A percentile compares a stretch with the other conserved stretches of the same genome.
phyloP scores from a whole-genome alignment of 2,329 filamentous ascomycete genomes.

The Alternaria brassicicola region DNA sequence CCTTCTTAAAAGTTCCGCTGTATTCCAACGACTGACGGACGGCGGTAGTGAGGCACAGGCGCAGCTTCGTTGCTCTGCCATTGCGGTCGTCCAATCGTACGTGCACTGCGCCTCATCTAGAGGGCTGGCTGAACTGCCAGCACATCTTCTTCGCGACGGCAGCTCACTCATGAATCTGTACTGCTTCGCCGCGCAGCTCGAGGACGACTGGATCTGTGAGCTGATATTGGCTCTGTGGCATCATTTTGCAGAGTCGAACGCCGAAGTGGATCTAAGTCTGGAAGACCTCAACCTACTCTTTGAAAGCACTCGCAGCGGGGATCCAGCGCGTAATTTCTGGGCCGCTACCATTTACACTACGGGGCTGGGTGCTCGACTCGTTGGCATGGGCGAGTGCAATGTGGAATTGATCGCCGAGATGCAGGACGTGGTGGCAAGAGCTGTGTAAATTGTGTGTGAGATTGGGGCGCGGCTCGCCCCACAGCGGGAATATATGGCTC shows the following conservation, averaged over 20 bases:
- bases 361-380: neutral
- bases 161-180: constrained; percentile 5
- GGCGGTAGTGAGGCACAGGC: neutral
- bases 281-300: constrained; percentile 9
- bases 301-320: neutral
- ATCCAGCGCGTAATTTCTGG: constrained; percentile 5
- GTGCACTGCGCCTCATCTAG: neutral
- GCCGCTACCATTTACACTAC: neutral
- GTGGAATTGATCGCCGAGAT: neutral
- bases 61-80: neutral
- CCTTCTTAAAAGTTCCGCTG: neutral
- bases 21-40: neutral
- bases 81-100: neutral
- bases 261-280: neutral
- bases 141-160: neutral
- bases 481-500: neutral
- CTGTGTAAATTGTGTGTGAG: neutral
- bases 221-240: constrained; percentile 2
- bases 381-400: neutral
- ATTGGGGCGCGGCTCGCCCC: neutral
- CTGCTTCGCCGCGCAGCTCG: constrained; percentile 4
- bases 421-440: neutral
- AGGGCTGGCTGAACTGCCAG: neutral
- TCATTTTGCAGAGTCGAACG: neutral
- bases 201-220: neutral